phyloP scores from a whole-genome alignment of 805 yeast genomes.

The Wickerhamiella azyma region DNA sequence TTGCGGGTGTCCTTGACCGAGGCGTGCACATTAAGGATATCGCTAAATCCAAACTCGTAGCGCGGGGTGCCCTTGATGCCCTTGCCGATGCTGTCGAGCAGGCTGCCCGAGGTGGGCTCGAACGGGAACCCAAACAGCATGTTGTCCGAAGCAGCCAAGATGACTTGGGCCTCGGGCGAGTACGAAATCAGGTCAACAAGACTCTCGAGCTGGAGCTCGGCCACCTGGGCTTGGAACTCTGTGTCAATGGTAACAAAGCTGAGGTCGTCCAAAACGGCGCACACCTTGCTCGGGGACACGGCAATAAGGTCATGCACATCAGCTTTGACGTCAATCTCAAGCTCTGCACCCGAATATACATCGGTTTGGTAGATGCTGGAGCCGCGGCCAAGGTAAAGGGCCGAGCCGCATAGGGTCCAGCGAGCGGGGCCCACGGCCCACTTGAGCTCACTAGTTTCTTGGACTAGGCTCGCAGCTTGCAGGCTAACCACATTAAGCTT shows the following conservation, averaged over 20 bases:
- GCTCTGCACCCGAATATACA: background rate
- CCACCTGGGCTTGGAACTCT: constrained; percentile 12
- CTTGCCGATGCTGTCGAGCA: constrained; percentile 18
- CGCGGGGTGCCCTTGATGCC: constrained; percentile 7
- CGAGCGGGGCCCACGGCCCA: background rate
- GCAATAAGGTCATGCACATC: constrained; percentile 10
- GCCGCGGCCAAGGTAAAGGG: background rate
- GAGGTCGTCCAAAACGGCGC: constrained; percentile 7
- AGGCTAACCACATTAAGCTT: background rate
- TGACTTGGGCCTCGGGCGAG: constrained; percentile 9
- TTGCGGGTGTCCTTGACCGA: constrained; percentile 4
- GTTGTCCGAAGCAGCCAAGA: constrained; percentile 10
- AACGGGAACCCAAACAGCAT: constrained; percentile 18
- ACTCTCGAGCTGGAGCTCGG: constrained; percentile 4
- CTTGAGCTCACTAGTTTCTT: background rate
- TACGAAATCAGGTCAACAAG: constrained; percentile 10
- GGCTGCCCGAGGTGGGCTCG: constrained; percentile 14
- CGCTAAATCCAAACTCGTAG: constrained; percentile 19
- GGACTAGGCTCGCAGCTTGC: background rate
- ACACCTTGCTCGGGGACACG: constrained; percentile 13
- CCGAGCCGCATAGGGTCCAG: background rate
- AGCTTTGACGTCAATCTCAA: background rate
- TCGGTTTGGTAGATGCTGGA: background rate
- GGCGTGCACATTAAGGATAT: constrained; percentile 24
- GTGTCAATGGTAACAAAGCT: constrained; percentile 15